Percentiles rank a stretch among this genome's conserved stretches.
phyloP scores from a whole-genome alignment of 179 eudicot species.

The Spergularia azorica region DNA sequence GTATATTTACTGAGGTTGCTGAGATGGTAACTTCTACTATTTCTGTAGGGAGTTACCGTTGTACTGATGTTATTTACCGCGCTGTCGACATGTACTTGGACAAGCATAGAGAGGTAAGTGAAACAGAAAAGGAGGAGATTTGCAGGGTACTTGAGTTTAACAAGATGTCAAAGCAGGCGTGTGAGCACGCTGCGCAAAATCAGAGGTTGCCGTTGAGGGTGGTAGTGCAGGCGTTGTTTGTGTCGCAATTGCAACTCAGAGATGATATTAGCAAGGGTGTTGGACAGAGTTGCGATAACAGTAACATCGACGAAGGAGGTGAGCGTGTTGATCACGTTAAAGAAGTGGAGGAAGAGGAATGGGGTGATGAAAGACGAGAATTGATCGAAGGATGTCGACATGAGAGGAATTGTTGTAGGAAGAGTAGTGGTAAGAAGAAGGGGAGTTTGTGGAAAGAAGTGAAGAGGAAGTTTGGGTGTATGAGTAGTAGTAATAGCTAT shows the following conservation, averaged over 20 bases:
- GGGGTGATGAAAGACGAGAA: slow-evolving; percentile 53
- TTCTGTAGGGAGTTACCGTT: slow-evolving; percentile 34
- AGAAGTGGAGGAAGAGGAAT: slow-evolving; percentile 40
- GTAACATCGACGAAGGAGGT: slow-evolving; percentile 27
- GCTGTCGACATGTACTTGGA: slow-evolving; percentile 62
- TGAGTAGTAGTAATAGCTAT: slow-evolving; percentile 36
- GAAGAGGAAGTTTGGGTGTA: slow-evolving; percentile 85
- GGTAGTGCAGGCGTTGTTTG: slow-evolving; percentile 55
- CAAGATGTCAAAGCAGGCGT: slow-evolving; percentile 56
- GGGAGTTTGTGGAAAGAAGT: slow-evolving; percentile 66
- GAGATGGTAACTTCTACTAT: slow-evolving; percentile 52
- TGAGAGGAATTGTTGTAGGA: slow-evolving; percentile 30
- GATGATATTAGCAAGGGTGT: slow-evolving; percentile 46
- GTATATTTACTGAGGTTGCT: slow-evolving; percentile 45
- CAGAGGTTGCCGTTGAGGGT: slow-evolving; percentile 55
- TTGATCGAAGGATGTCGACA: slow-evolving; percentile 28
- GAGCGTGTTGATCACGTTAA: slow-evolving; percentile 18
- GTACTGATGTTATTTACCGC: slow-evolving; percentile 58
- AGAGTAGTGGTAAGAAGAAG: slow-evolving; percentile 39
- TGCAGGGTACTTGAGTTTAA: slow-evolving; percentile 59
- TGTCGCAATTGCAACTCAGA: slow-evolving; percentile 54
- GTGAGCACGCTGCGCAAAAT: slow-evolving; percentile 63
- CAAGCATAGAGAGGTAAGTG: slow-evolving; percentile 54
- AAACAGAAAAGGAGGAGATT: slow-evolving; percentile 50
- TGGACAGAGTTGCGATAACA: slow-evolving; percentile 24